A percentile compares a stretch with the other conserved stretches of the same genome.
These are phyloP conservation scores for Suillus lakei DNA, from an alignment of 768 basidiomycete genomes.

Conservation along the genomic window DNA sequence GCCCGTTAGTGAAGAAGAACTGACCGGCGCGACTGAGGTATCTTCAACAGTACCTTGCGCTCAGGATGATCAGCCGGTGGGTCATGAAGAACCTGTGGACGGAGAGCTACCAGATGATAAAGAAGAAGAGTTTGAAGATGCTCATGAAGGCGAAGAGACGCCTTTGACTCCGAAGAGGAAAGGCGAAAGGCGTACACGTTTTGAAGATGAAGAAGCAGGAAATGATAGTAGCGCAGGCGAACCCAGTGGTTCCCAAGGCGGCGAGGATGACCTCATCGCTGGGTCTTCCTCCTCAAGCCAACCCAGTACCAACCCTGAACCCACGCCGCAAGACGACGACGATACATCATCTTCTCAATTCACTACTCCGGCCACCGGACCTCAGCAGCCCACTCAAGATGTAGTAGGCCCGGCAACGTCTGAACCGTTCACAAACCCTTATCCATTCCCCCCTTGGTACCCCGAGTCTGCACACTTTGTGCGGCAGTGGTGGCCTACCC, in stretches of 20 bases:
- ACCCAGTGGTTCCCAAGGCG: not conserved
- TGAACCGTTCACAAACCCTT: conserved; percentile 53
- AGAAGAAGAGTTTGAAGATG: conserved; percentile 5
- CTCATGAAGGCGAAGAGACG: not conserved
- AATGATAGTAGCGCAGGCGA: not conserved
- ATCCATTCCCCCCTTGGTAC: conserved; percentile 69
- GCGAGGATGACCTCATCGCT: conserved; percentile 11
- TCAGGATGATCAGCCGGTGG: not conserved
- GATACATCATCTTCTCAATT: conserved; percentile 1
- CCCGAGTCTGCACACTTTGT: conserved; percentile 80
- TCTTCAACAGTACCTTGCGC: not conserved
- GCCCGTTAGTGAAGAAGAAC: not conserved
- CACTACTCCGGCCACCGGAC: conserved; percentile 10
- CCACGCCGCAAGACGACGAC: not conserved
- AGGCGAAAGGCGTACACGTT: not conserved
- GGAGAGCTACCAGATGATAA: conserved; percentile 18
- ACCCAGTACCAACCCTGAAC: no score
- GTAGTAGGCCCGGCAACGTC: not conserved
- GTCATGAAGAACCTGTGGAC: conserved; percentile 1
- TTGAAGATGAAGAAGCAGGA: conserved; percentile 6
- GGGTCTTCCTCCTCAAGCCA: conserved; percentile 14
- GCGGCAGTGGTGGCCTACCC: conserved; percentile 80
- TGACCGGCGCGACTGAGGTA: not conserved
- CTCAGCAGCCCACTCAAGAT: conserved; percentile 15
- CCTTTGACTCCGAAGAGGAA: no score